Conservation (phyloP, 73 alveolate genomes). For the Paramecium octaurelia region DNA sequence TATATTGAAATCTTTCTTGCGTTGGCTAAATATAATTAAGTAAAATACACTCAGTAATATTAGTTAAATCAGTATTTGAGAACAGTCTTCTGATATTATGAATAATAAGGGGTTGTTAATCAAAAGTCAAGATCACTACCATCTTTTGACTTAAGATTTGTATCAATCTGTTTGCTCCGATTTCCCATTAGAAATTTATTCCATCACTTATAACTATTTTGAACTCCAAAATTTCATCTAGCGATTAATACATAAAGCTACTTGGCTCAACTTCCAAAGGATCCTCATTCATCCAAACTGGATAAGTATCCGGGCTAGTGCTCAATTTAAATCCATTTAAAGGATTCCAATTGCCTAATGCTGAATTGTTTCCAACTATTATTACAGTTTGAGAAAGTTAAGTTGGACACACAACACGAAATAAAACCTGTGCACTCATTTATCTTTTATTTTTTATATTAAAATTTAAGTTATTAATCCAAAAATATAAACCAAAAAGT, state of each 20-base stretch:
- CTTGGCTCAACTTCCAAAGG: slow-evolving; percentile 31
- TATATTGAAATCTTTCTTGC: not conserved
- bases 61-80: not conserved
- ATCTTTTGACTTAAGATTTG: not conserved
- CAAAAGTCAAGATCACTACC: not conserved
- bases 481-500: not conserved
- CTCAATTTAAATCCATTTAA: slow-evolving; percentile 29
- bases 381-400: not conserved
- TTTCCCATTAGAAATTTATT: not conserved
- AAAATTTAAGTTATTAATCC: not conserved
- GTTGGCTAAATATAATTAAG: not conserved
- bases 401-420: slow-evolving; percentile 45
- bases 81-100: not conserved
- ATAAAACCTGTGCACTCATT: not conserved
- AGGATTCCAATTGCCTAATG: slow-evolving; percentile 61
- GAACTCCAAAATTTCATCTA: not conserved
- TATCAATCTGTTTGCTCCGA: not conserved
- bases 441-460: not conserved
- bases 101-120: not conserved
- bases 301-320: slow-evolving; percentile 40
- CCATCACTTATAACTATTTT: slow-evolving; percentile 4
- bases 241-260: not conserved
- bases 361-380: slow-evolving; percentile 43
- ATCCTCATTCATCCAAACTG: slow-evolving; percentile 39
- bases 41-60: not conserved